Evolutionary conservation across 139 green algal species (phyloP), one percentile per base, ranked within the genome.

Genomic region (Chlamydomonas urium): DNA sequence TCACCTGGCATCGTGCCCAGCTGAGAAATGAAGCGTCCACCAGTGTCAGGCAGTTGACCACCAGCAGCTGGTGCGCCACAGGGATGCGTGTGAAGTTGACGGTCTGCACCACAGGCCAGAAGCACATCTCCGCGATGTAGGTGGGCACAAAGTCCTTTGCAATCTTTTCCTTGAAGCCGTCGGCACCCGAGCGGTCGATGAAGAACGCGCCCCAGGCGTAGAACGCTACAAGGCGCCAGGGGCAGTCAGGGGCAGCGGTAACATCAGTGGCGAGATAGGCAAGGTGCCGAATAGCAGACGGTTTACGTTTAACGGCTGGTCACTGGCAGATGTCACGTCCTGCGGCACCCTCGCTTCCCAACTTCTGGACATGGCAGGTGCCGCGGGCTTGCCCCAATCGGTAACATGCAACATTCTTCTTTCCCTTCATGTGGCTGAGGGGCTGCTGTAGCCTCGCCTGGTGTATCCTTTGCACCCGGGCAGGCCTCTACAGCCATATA

Each of bases 11-110:
- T 23, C 60, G n/a, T 26, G 75, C 74, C 77, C 77, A 86, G 33
- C 45, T 71, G 57, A 86, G 71, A 58, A 86, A 86, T 14, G 65
- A 62, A 2, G 73, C 74, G 37, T 86, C 83, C 28, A 87, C 6
- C 2, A 89, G 71, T 10, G 83, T 83, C 47, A 83, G 73, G 38
- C 36, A 71, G 72, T 89, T 89, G 32, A 89, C 78, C n/a, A 79
- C 81, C 56, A 89, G 75, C 78, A 89, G 78, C 72, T 89, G 83
- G 67, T 89, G 83, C 70, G 86, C 38, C 19, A 87, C 33, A 0
- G 83, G 83, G 26, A 87, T 67, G 10, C 29, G 23, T 26, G 60
- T 67, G 60, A 67, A 67, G 29, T 67, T 67, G 33, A 67, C 38
- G 10, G 60, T 31, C 60, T 67, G 60, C 5, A 67, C 38, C 10